A percentile compares a stretch with the other conserved stretches of the same genome.
phyloP scores from a whole-genome alignment of 768 basidiomycete genomes.

The Mycena polygramma region DNA sequence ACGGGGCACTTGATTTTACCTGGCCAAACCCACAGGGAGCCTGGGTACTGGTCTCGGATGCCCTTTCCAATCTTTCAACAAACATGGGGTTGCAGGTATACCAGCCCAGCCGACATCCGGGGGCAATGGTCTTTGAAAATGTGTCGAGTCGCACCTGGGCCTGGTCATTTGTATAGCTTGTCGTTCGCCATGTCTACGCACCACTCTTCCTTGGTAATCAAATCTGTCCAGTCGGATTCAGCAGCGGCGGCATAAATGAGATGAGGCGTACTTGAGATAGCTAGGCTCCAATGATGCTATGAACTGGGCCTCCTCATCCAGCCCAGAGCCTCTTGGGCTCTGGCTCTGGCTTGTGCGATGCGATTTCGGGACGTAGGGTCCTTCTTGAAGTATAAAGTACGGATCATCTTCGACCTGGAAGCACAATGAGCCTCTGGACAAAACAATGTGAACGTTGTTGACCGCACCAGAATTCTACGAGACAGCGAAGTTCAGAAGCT shows the following conservation, averaged over 20 bases:
- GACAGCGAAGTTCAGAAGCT: too few species aligned
- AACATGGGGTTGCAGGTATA: slow-evolving; percentile 83
- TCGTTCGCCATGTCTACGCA: too few species aligned
- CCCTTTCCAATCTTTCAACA: slow-evolving; percentile 79
- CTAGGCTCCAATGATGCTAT: slow-evolving; percentile 70
- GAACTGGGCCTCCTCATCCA: slow-evolving; percentile 59
- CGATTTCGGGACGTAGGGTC: slow-evolving; percentile 62
- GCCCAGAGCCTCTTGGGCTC: slow-evolving; percentile 30
- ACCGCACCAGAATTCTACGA: slow-evolving; percentile 22
- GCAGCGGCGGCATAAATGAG: background rate
- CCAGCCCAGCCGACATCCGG: slow-evolving; percentile 84
- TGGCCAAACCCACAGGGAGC: slow-evolving; percentile 81
- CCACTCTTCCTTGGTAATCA: slow-evolving; percentile 87
- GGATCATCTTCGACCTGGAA: slow-evolving; percentile 81
- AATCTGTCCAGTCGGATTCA: slow-evolving; percentile 50
- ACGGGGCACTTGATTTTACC: slow-evolving; percentile 46
- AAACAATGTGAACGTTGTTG: background rate
- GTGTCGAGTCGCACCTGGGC: too few species aligned
- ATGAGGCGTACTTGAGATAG: slow-evolving; percentile 62
- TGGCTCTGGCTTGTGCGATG: slow-evolving; percentile 42
- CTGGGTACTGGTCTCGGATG: slow-evolving; percentile 77
- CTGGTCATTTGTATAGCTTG: too few species aligned
- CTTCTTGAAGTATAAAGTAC: slow-evolving; percentile 80
- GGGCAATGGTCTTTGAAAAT: slow-evolving; percentile 85
- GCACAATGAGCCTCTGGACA: slow-evolving; percentile 72